Conservation (phyloP, 768 basidiomycete genomes). For the Dacryopinax primogenitus region DNA sequence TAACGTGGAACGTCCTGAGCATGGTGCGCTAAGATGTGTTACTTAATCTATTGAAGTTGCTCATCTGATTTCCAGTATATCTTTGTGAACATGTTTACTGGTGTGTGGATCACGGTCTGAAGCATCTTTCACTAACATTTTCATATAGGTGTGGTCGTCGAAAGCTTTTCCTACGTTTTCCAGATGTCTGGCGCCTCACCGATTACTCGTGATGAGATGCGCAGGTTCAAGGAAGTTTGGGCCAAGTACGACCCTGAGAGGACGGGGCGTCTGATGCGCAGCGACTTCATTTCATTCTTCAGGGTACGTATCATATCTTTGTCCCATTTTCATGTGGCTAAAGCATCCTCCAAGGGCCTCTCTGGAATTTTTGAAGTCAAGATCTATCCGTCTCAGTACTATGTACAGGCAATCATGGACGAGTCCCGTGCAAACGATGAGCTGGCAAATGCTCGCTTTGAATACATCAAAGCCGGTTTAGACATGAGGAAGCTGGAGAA, state of each 20-base stretch:
- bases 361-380: conserved; percentile 78
- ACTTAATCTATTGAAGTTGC: neutral
- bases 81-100: conserved; percentile 91
- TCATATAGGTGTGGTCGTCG: conserved; percentile 66
- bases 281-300: conserved; percentile 65
- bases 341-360: conserved; percentile 49
- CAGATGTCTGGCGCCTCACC: conserved; percentile 72
- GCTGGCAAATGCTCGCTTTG: conserved; percentile 25
- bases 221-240: conserved; percentile 91
- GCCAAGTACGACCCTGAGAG: conserved; percentile 65
- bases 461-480: conserved; percentile 34
- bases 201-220: conserved; percentile 82
- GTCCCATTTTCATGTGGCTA: neutral
- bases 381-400: conserved; percentile 64
- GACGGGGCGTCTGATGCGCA: conserved; percentile 63
- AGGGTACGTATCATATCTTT: conserved; percentile 39
- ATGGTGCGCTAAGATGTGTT: conserved; percentile 45
- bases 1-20: conserved; percentile 88
- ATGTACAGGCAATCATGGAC: conserved; percentile 45
- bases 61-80: conserved; percentile 51
- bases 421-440: conserved; percentile 32
- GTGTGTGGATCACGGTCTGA: conserved; percentile 28
- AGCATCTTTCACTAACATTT: conserved; percentile 6
- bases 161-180: conserved; percentile 93
- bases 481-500: conserved; percentile 51